These are phyloP conservation scores for Ophiostoma piceae DNA, from an alignment of 2,329 filamentous ascomycete species.

Conservation along the genomic window DNA sequence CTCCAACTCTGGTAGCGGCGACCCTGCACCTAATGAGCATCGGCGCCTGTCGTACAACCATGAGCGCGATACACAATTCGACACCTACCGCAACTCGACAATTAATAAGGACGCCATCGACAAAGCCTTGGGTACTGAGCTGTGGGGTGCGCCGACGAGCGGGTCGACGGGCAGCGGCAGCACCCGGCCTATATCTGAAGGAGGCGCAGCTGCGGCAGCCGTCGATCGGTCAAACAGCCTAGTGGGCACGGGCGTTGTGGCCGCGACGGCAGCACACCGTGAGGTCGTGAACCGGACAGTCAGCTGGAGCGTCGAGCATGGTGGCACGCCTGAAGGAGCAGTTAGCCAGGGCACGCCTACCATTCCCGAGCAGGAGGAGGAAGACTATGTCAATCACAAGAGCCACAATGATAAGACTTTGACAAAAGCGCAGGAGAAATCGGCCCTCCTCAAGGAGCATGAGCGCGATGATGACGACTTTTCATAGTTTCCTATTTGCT, in stretches of 20 bases:
- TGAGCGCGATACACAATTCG: slow-evolving; percentile 32
- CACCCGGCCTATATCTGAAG: background rate
- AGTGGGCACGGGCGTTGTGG: slow-evolving; percentile 29
- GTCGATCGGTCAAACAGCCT: slow-evolving; percentile 31
- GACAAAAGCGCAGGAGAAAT: background rate
- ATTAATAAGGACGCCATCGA: slow-evolving; percentile 32
- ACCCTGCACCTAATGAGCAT: background rate
- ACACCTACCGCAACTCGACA: slow-evolving; percentile 26
- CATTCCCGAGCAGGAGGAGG: slow-evolving; percentile 32
- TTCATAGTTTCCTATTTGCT: background rate
- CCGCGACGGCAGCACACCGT: slow-evolving; percentile 18
- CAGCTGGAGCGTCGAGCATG: slow-evolving; percentile 38
- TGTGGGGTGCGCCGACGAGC: slow-evolving; percentile 30
- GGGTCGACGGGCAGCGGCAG: background rate
- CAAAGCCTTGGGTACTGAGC: slow-evolving; percentile 34
- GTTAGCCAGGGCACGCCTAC: slow-evolving; percentile 11
- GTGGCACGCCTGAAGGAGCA: slow-evolving; percentile 16
- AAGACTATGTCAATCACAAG: slow-evolving; percentile 15
- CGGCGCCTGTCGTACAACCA: slow-evolving; percentile 30
- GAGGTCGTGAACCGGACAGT: slow-evolving; percentile 30
- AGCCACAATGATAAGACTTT: background rate
- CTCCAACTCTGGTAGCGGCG: background rate
- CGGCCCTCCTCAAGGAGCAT: background rate
- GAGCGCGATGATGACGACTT: background rate
- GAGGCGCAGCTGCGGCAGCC: background rate